Conservation (phyloP, 805 yeast species). For the Monosporozyma servazzii region DNA sequence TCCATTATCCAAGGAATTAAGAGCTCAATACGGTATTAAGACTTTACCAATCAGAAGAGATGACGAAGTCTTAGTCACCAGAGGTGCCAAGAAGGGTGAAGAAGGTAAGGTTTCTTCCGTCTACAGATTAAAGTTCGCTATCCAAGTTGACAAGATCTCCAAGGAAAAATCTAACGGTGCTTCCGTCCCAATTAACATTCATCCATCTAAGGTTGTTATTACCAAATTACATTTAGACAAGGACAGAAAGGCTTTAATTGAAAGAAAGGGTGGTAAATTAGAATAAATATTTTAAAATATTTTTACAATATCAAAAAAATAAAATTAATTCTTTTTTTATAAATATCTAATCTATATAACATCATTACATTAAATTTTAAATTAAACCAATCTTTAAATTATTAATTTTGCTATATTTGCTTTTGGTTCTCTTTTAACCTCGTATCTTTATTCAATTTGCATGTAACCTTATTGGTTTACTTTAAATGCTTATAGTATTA, state of each 20-base stretch:
- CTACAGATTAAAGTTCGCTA: slow-evolving; percentile 96
- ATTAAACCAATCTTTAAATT: slow-evolving; percentile 2
- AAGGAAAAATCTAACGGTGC: slow-evolving; percentile 98
- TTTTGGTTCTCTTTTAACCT: background rate
- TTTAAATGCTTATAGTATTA: no score
- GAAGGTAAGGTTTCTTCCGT: slow-evolving; percentile 97
- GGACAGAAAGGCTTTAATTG: slow-evolving; percentile 96
- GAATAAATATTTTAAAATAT: slow-evolving; percentile 45
- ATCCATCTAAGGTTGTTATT: slow-evolving; percentile 98
- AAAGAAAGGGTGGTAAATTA: slow-evolving; percentile 95
- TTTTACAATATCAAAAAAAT: background rate
- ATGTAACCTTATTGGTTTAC: background rate
- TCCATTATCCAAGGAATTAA: slow-evolving; percentile 97
- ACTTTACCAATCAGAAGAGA: slow-evolving; percentile 96
- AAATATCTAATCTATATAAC: slow-evolving; percentile 1
- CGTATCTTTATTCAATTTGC: background rate
- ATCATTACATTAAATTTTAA: background rate
- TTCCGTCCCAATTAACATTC: slow-evolving; percentile 91
- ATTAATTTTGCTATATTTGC: background rate
- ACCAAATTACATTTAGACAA: slow-evolving; percentile 97
- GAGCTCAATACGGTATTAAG: slow-evolving; percentile 92
- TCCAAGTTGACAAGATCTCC: slow-evolving; percentile 95
- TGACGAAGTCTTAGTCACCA: slow-evolving; percentile 89
- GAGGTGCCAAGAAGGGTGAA: slow-evolving; percentile 99
- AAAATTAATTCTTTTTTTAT: background rate